phyloP scores from a whole-genome alignment of 2,329 filamentous ascomycete genomes.

The Trichophyton rubrum region DNA sequence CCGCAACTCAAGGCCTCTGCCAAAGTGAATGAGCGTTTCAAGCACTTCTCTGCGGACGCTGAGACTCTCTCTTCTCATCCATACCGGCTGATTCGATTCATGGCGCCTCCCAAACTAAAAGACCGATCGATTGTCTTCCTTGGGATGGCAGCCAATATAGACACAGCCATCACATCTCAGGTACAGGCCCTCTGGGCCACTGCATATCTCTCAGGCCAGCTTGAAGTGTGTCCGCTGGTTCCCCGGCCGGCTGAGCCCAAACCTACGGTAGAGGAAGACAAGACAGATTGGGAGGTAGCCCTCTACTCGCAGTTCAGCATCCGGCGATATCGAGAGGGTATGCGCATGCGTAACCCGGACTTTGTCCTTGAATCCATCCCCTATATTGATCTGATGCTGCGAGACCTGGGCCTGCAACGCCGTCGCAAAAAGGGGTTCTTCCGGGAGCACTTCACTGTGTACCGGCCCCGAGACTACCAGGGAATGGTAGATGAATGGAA shows the following conservation, averaged over 20 bases:
- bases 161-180: slow-evolving; percentile 27
- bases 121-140: slow-evolving; percentile 38
- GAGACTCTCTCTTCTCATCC: slow-evolving; percentile 11
- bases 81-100: slow-evolving; percentile 38
- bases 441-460: slow-evolving; percentile 27
- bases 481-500: slow-evolving; percentile 33
- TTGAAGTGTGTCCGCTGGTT: slow-evolving; percentile 24
- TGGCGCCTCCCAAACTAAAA: slow-evolving; percentile 33
- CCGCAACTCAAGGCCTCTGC: slow-evolving; percentile 37
- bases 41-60: slow-evolving; percentile 13
- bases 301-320: slow-evolving; percentile 56
- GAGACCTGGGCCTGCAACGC: slow-evolving; percentile 50
- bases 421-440: slow-evolving; percentile 24
- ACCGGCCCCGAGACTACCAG: slow-evolving; percentile 30
- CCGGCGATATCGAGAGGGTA: slow-evolving; percentile 54
- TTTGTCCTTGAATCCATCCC: slow-evolving; percentile 66
- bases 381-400: slow-evolving; percentile 56
- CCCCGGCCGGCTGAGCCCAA: neutral
- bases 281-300: slow-evolving; percentile 43
- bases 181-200: slow-evolving; percentile 49
- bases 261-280: slow-evolving; percentile 18
- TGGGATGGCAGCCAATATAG: slow-evolving; percentile 32
- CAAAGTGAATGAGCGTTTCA: slow-evolving; percentile 8
- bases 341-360: slow-evolving; percentile 34
- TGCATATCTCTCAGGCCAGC: slow-evolving; percentile 48